A percentile compares a stretch with the other conserved stretches of the same genome.
Conservation (phyloP, 345 rosid genomes). For the Crucihimalaya himalaica region DNA sequence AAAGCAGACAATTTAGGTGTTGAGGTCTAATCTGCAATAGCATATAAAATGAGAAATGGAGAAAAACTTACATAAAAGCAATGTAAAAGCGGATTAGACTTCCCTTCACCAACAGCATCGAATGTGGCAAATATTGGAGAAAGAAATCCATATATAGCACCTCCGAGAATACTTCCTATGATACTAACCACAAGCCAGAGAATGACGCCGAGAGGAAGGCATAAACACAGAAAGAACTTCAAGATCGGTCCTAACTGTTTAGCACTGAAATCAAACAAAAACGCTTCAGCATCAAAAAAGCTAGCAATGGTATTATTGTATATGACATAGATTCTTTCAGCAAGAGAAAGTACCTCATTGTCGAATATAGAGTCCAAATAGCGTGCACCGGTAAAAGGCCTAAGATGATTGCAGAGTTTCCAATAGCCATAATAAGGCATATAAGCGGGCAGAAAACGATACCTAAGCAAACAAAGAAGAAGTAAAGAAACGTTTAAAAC, state of each 20-base stretch:
- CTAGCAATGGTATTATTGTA: constrained; percentile 1
- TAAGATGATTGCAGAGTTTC: constrained; percentile 69
- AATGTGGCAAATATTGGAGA: constrained; percentile 93
- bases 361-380: constrained; percentile 69
- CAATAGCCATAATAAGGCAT: constrained; percentile 68
- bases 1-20: not conserved
- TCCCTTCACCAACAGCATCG: constrained; percentile 92
- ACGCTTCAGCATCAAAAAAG: constrained; percentile 5
- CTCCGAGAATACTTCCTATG: constrained; percentile 66
- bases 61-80: constrained; percentile 71
- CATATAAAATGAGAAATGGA: not conserved
- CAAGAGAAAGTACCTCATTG: constrained; percentile 57
- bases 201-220: constrained; percentile 56
- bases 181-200: constrained; percentile 64
- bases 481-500: not conserved
- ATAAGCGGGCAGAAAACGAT: constrained; percentile 65
- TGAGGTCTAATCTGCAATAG: not conserved
- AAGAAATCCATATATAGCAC: constrained; percentile 70
- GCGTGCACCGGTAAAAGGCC: constrained; percentile 67
- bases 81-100: constrained; percentile 57
- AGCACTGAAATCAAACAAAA: constrained; percentile 56
- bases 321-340: constrained; percentile 5
- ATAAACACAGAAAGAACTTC: constrained; percentile 73
- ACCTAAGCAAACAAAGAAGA: constrained; percentile 50
- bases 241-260: constrained; percentile 69